Evolutionary conservation across 139 green algal genomes (phyloP).

Genomic region (Ulvella scutata): DNA sequence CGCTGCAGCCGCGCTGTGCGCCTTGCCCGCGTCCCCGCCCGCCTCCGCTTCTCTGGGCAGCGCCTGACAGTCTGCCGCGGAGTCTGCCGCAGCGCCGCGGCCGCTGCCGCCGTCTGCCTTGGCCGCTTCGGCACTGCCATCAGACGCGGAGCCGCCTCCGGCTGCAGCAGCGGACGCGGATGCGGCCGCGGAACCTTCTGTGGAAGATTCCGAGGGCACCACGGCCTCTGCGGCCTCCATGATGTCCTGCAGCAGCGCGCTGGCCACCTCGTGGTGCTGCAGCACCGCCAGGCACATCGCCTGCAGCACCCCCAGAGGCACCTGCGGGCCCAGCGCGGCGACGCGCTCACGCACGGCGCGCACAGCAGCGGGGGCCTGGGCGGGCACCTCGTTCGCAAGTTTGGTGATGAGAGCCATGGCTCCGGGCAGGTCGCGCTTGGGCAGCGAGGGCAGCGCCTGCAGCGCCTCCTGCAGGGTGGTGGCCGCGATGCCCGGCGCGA

Average conservation of each 20-base stretch:
- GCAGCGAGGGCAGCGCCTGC: constrained; percentile 9
- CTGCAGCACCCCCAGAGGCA: constrained; percentile 8
- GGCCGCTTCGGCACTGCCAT: too few relatives aligned
- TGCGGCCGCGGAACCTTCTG: too few relatives aligned
- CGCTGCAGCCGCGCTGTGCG: not conserved
- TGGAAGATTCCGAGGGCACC: too few relatives aligned
- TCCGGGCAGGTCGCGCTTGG: constrained; percentile 13
- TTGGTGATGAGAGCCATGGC: constrained; percentile 19
- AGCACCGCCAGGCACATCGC: constrained; percentile 22
- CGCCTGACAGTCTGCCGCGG: too few relatives aligned
- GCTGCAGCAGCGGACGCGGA: too few relatives aligned
- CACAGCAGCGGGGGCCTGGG: not conserved
- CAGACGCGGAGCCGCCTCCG: too few relatives aligned
- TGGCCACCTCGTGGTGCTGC: constrained; percentile 15
- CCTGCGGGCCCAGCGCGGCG: not conserved
- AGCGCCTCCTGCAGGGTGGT: constrained; percentile 14
- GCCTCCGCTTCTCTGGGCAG: not conserved
- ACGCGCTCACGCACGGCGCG: constrained; percentile 8
- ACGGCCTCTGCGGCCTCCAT: not conserved
- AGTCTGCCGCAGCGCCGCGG: too few relatives aligned
- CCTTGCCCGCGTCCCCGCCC: not conserved
- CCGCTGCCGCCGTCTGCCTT: too few relatives aligned
- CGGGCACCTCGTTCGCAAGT: constrained; percentile 10
- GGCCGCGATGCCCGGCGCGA: constrained; percentile 14
- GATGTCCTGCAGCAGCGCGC: constrained; percentile 15